Base-by-base conservation (phyloP, 2,329 filamentous ascomycete species). In the Pseudopithomyces maydicus region DNA sequence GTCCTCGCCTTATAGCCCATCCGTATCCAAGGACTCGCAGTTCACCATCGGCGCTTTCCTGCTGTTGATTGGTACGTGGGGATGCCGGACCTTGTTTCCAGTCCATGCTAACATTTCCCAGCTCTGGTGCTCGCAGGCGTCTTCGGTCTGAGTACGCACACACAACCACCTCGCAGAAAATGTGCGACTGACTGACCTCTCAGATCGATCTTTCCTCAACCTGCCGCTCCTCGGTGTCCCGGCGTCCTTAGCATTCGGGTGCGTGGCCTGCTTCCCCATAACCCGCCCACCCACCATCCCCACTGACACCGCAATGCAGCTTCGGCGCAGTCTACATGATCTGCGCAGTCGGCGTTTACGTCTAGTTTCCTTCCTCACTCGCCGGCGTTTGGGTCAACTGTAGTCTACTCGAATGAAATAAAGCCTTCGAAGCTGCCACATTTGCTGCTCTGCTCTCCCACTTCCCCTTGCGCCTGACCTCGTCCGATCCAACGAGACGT, bases 301-400 rank as follows among this genome's bases (percentile, higher is more conserved):
- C 7, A 19, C 52, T 22, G 41, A 46, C 35, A 44, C 23, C 44
- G n/a, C 19, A 19, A 11, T 38, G n/a, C 72, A 97, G 94, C 49
- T 90, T 97, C 77, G 95, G 95, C 68, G 89, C 94, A 49, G 92
- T 99, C 44, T 97, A 95, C 80, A 97, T 97, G 90, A 98, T 99
- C 80, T 99, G 95, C 80, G 95, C 93, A 58, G 95, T 95, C 75
- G 95, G 95, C 76, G 95, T 99, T 74, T 98, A 99, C 88, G 92
- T 99, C 77, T 99, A 86, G 79, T 66, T 68, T 66, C 59, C 59
- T 63, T 55, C 52, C 51, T 61, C 63, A 57, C 57, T 56, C 61
- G 46, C 55, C 61, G 68, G 68, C 70, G 68, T 71, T 73, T 57
- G 60, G 66, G 58, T 45, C 58, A 62, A 60, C 59, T 70, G 69